Conservation (phyloP, 2,329 filamentous ascomycete genomes). For the Celoporthe dispersa region DNA sequence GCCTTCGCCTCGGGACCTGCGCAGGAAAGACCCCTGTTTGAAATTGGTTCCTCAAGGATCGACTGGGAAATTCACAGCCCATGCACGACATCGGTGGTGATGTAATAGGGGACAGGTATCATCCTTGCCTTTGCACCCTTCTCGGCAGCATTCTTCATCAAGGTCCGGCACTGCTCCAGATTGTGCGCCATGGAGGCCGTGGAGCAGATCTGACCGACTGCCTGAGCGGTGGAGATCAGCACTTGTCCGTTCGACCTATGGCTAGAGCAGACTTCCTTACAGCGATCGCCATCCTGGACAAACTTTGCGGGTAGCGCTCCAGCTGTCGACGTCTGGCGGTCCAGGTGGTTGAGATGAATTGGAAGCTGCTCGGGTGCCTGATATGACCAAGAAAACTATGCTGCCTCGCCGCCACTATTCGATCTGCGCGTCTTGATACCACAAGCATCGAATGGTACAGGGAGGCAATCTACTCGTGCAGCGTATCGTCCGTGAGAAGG, state of each 20-base stretch:
- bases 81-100: background rate
- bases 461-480: background rate
- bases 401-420: background rate
- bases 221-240: constrained; percentile 52
- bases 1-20: background rate
- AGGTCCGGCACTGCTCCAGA: constrained; percentile 73
- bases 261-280: background rate
- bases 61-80: background rate
- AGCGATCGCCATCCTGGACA: constrained; percentile 11
- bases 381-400: background rate
- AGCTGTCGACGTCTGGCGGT: background rate
- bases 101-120: constrained; percentile 18
- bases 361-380: background rate
- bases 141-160: constrained; percentile 73
- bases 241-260: background rate
- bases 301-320: background rate
- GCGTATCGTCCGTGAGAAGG: background rate
- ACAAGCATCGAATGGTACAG: background rate
- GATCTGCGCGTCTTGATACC: background rate
- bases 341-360: background rate
- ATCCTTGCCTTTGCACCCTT: constrained; percentile 74
- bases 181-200: constrained; percentile 79
- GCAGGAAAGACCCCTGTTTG: background rate
- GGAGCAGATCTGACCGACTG: constrained; percentile 87
- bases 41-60: background rate